Evolutionary conservation across 106 monocot genomes (phyloP), one percentile per base, ranked within the genome.

Genomic region (Gastrodia elata): DNA sequence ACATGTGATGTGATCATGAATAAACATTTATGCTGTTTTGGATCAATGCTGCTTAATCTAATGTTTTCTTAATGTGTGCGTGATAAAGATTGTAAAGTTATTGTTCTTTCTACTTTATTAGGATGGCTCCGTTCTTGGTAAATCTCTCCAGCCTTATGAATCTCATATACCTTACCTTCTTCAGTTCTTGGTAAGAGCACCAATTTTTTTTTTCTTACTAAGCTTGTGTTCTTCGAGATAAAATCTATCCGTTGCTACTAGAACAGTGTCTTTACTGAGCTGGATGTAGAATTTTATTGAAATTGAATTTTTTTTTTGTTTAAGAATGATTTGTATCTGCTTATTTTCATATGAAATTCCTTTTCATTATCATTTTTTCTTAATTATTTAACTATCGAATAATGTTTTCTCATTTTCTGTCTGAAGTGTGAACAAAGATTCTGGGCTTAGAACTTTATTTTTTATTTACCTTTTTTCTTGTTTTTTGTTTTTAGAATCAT

Each of bases 141-240:
- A 70, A 84, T 73, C 36, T 16, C 83, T 97, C 65, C 97, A 97
- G 85, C 92, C 97, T 37, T 86, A 86, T 83, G 97, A 97, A 76
- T 86, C 97, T 46, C 97, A 97, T 65, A 85, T 97, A 70, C 93
- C 97, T n/a, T 97, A 83, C 80, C 90, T 90, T 56, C 97, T 97
- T 44, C 97, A 93, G 25, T 97, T 97, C 82, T 61, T 97, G 92
- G 97, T 97, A 83, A 84, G 90, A 35, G 5, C 43, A 28, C 26
- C 41, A 42, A 41, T 65, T 36, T 35, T 37, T 35, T 15, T 20
- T 13, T 6, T 38, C 6, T 5, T 20, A 0, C 8, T 38, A 38
- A 20, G 32, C 13, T 16, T 52, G 52, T 18, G 8, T 67, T 67
- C 14, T 37, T 13, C n/a, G 15, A 36, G 36, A 33, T 65, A 35